Evolutionary conservation across 1,139 yeast species (phyloP), one percentile per base, ranked within the genome.

Genomic region (Yamadazyma epiphylla): DNA sequence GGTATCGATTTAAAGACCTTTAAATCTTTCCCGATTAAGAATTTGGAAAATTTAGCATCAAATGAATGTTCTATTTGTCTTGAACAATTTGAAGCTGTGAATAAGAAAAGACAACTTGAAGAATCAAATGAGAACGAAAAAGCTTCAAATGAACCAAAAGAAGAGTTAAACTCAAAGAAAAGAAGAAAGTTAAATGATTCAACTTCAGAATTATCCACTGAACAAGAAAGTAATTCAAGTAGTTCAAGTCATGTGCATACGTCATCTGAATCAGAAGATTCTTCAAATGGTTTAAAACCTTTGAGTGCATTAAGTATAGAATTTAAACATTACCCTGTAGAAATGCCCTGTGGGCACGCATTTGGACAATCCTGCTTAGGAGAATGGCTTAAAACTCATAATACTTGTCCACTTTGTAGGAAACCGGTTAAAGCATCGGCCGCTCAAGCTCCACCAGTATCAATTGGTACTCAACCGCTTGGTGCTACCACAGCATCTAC

Each of bases 391-490:
- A 67, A 69, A 37, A 62, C 68, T 27, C 76, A 81, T 36, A 65
- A 75, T 20, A 75, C 86, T 2, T 87, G 96, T 53, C 96, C 96
- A 0, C 60, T 86, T 32, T 87, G 96, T 49, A 74, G 96, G 36
- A 60, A 60, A 16, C 63, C 71, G 3, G 74, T 83, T 16, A 73
- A 70, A 5, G 1, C 31, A 8, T 26, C 27, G 20, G 17, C 29
- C 19, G 6, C 29, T 22, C 21, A 19, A 26, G 15, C 24, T 19
- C 15, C 22, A 5, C 27, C 28, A 5, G n/a, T 19, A 8, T 10
- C 30, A 24, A 27, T 27, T 17, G 39, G 15, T 5, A 7, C 22
- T 4, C 9, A 17, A 17, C n/a, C n/a, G n/a, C n/a, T n/a, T n/a
- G n/a, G n/a, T n/a, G n/a, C n/a, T n/a, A n/a, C n/a, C n/a, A n/a